Evolutionary conservation across 257 asterid species (phyloP).

Genomic region (Lavandula angustifolia): DNA sequence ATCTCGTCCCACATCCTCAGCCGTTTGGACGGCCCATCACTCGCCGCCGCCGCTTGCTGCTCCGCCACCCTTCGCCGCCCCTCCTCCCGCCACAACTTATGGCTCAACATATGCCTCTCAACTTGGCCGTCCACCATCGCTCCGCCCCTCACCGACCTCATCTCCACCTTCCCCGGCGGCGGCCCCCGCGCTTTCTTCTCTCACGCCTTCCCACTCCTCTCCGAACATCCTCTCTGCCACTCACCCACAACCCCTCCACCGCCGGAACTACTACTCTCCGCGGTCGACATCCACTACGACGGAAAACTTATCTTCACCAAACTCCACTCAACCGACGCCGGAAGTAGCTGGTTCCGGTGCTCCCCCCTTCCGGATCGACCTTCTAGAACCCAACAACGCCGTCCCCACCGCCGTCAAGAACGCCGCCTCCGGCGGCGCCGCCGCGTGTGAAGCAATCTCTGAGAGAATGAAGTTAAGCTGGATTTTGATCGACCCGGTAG

Average conservation of each 20-base stretch:
- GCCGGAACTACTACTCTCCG: conserved; percentile 57
- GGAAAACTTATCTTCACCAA: conserved; percentile 45
- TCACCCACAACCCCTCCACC: conserved; percentile 30
- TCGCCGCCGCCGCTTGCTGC: conserved; percentile 60
- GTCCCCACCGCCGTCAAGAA: conserved; percentile 46
- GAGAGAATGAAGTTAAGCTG: conserved; percentile 61
- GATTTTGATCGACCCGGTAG: conserved; percentile 63
- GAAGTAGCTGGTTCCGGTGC: conserved; percentile 70
- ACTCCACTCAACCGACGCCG: conserved; percentile 56
- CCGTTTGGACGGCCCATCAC: conserved; percentile 67
- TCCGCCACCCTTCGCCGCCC: conserved; percentile 59
- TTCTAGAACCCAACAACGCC: conserved; percentile 68
- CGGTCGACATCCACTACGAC: conserved; percentile 68
- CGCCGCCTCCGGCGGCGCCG: conserved; percentile 43
- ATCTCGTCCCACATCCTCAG: conserved; percentile 59
- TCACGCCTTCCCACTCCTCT: conserved; percentile 45
- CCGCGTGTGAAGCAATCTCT: conserved; percentile 30
- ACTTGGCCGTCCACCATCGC: conserved; percentile 86
- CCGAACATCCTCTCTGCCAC: conserved; percentile 7
- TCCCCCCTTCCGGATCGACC: conserved; percentile 82
- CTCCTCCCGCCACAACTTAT: conserved; percentile 49
- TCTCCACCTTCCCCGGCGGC: conserved; percentile 55
- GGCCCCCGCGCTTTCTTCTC: conserved; percentile 74
- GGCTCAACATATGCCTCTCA: conserved; percentile 60
- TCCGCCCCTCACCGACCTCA: conserved; percentile 41